Percentiles rank a stretch among this genome's conserved stretches.
Evolutionary conservation across 768 basidiomycete genomes (phyloP).

Genomic region (Hortiboletus campestris): DNA sequence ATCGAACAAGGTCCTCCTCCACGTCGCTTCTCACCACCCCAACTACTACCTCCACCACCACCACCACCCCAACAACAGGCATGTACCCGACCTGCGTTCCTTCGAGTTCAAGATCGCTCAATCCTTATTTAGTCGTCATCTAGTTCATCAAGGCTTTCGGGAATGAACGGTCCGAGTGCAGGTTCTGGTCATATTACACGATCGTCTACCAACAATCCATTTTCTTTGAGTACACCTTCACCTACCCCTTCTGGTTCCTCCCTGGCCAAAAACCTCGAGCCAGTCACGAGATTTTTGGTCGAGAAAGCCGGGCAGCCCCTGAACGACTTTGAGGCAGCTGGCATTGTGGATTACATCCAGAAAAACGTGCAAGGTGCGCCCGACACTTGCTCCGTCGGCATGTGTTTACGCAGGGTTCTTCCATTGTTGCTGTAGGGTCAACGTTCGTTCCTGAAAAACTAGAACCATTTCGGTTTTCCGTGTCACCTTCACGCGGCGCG

Average conservation of each 20-base stretch:
- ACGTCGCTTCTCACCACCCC: conserved; percentile 24
- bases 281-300: conserved; percentile 47
- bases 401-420: conserved; percentile 11
- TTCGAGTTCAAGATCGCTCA: conserved; percentile 23
- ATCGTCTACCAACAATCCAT: conserved; percentile 15
- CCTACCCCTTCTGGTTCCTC: conserved; percentile 19
- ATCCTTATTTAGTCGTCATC: conserved; percentile 24
- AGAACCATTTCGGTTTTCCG: conserved; percentile 65
- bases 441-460: conserved; percentile 35
- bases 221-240: conserved; percentile 18
- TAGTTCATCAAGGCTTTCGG: conserved; percentile 14
- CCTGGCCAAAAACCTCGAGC: conserved; percentile 45
- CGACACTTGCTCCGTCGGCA: conserved; percentile 5
- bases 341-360: conserved; percentile 54
- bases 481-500: conserved; percentile 32
- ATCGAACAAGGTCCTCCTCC: conserved; percentile 28
- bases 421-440: conserved; percentile 21
- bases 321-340: conserved; percentile 51
- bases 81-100: conserved; percentile 21
- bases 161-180: conserved; percentile 15
- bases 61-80: conserved; percentile 26
- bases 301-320: conserved; percentile 48
- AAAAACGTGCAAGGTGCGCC: conserved; percentile 47
- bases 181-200: conserved; percentile 10
- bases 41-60: conserved; percentile 19